Evolutionary conservation across 2,329 filamentous ascomycete species (phyloP), one percentile per base, ranked within the genome.

Genomic region (Alternaria ethzedia): DNA sequence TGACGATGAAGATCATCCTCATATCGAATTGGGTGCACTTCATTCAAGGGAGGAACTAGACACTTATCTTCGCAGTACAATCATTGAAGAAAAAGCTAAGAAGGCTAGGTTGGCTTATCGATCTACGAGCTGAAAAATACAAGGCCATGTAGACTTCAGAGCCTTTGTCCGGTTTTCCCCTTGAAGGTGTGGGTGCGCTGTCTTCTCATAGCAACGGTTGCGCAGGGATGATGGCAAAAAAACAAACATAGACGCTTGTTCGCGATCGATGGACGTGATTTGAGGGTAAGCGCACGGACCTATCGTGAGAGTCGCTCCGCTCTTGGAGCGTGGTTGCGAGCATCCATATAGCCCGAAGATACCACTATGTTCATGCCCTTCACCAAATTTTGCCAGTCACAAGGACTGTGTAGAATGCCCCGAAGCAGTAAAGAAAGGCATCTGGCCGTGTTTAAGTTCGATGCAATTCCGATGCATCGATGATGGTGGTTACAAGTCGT

Each of bases 401-500:
- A 23, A 21, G 11, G 6, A n/a, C 15, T 23, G 49, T 52, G 32
- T 15, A 52, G 28, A 36, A 12, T 6, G n/a, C 5, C 13, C 20
- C 10, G 49, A 36, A 25, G 20, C 9, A 15, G 12, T 23, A 7
- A 11, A 25, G 17, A 8, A 7, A 8, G 28, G 11, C 13, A 25
- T 5, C 7, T 12, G 20, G 9, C 26, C 26, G 28, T 15, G 28
- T 13, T 51, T 17, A 12, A 23, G 49, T 52, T 52, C 49, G 32
- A 52, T 20, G 49, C 30, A 36, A 36, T 52, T 17, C 20, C 32
- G 49, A 52, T 41, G 49, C 52, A 44, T 54, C 36, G 52, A 28
- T 44, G 52, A n/a, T 44, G 15, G 32, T 44, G 52, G 28, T 50
- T 50, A 30, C 55, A 57, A 36, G 28, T 54, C 46, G 59, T 62